Conservation (phyloP, 352 stramenopile species). For the Pythium apleroticum region DNA sequence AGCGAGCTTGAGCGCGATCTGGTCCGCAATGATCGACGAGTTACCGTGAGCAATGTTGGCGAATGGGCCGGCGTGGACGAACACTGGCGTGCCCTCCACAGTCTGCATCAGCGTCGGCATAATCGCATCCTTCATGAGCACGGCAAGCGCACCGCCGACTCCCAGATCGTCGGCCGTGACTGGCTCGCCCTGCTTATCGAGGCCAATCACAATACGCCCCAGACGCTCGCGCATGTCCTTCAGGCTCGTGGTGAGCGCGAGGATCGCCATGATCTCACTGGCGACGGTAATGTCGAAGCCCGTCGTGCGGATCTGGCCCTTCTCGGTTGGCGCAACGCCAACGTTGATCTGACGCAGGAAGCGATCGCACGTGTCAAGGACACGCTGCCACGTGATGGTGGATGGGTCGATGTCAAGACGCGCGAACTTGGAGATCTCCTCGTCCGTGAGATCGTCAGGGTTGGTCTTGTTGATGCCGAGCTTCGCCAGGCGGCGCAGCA, state of each 20-base stretch:
- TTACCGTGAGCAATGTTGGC: constrained; percentile 98
- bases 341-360: constrained; percentile 93
- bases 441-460: constrained; percentile 92
- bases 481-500: constrained; percentile 94
- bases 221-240: constrained; percentile 94
- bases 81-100: constrained; percentile 93
- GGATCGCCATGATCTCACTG: constrained; percentile 98
- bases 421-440: constrained; percentile 92
- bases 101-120: constrained; percentile 98
- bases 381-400: constrained; percentile 93
- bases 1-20: constrained; percentile 93
- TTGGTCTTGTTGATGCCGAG: constrained; percentile 92
- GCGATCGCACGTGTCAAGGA: constrained; percentile 97
- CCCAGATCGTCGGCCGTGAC: constrained; percentile 97
- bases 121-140: constrained; percentile 98
- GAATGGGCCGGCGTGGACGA: constrained; percentile 98
- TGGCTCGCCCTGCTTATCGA: constrained; percentile 71
- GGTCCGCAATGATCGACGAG: constrained; percentile 96
- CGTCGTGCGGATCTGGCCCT: constrained; percentile 71
- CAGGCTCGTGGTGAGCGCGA: constrained; percentile 94
- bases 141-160: constrained; percentile 93
- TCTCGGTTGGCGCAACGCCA: constrained; percentile 91
- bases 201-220: constrained; percentile 94
- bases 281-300: constrained; percentile 92
- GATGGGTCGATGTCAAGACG: constrained; percentile 95